A percentile compares a stretch with the other conserved stretches of the same genome.
These are phyloP conservation scores for Dentiscutata heterogama DNA, from an alignment of 371 early-diverging fungal species.

Conservation along the genomic window DNA sequence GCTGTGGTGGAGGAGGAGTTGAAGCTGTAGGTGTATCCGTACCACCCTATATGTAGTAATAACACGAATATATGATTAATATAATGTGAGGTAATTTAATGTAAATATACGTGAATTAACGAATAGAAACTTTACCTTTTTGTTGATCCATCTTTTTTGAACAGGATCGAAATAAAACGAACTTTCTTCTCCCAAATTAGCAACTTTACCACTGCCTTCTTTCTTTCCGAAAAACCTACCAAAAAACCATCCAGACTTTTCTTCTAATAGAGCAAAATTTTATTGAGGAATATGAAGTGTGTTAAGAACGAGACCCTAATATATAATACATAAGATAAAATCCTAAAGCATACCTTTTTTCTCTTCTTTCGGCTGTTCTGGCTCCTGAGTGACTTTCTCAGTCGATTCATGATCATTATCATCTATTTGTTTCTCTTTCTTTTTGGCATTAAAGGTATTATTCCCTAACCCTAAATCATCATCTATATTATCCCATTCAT, in stretches of 20 bases:
- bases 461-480: slow-evolving; percentile 72
- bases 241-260: slow-evolving; percentile 47
- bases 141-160: slow-evolving; percentile 69
- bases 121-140: slow-evolving; percentile 37
- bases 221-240: slow-evolving; percentile 43
- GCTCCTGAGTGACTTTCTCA: neutral
- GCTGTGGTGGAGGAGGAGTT: slow-evolving; percentile 16
- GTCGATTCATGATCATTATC: slow-evolving; percentile 10
- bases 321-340: neutral
- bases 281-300: neutral
- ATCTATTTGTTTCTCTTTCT: slow-evolving; percentile 7
- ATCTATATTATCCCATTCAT: slow-evolving; percentile 52
- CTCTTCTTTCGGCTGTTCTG: slow-evolving; percentile 2
- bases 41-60: slow-evolving; percentile 9
- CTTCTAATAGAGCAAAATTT: neutral
- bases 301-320: no score
- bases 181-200: slow-evolving; percentile 76
- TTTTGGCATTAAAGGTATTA: slow-evolving; percentile 46
- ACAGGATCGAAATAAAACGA: slow-evolving; percentile 77
- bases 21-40: neutral
- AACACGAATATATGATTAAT: neutral
- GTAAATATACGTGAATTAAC: neutral
- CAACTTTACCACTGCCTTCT: slow-evolving; percentile 55
- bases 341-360: slow-evolving; percentile 31
- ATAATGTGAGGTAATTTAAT: neutral